Evolutionary conservation across 176 grass and related monocot species (phyloP).

Genomic region (Avena insularis): DNA sequence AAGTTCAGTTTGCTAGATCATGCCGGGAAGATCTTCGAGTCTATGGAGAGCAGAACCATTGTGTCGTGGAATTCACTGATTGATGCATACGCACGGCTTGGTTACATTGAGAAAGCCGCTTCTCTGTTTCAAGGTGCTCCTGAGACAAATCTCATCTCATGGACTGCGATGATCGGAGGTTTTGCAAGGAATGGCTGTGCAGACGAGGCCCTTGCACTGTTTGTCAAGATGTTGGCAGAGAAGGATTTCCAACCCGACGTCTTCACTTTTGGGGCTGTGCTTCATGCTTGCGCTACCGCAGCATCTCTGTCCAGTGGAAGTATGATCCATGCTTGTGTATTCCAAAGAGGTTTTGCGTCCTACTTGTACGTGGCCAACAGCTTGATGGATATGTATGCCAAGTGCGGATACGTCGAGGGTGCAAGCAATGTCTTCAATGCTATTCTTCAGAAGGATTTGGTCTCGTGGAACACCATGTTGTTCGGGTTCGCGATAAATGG

Average conservation of each 20-base stretch:
- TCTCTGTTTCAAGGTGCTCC: slow-evolving; percentile 49
- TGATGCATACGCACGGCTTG: slow-evolving; percentile 59
- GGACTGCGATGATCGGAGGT: slow-evolving; percentile 69
- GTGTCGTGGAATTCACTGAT: slow-evolving; percentile 73
- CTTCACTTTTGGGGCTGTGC: slow-evolving; percentile 58
- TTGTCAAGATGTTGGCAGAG: slow-evolving; percentile 49
- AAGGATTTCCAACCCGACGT: slow-evolving; percentile 49
- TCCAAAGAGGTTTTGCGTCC: slow-evolving; percentile 43
- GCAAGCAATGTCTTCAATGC: slow-evolving; percentile 43
- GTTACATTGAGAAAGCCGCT: slow-evolving; percentile 44
- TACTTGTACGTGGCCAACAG: slow-evolving; percentile 69
- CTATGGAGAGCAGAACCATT: slow-evolving; percentile 50
- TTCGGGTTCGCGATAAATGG: slow-evolving; percentile 62
- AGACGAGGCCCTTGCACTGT: slow-evolving; percentile 53
- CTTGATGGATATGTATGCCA: slow-evolving; percentile 76
- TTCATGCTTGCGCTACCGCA: slow-evolving; percentile 53
- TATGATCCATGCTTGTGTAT: slow-evolving; percentile 54
- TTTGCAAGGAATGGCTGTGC: slow-evolving; percentile 50
- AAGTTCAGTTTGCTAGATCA: slow-evolving; percentile 54
- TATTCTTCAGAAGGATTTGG: slow-evolving; percentile 47
- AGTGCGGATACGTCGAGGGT: slow-evolving; percentile 56
- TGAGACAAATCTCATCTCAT: slow-evolving; percentile 62
- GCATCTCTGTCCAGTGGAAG: slow-evolving; percentile 50
- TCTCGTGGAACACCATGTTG: slow-evolving; percentile 77
- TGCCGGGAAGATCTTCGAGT: slow-evolving; percentile 52